Evolutionary conservation across 106 monocot genomes (phyloP), one percentile per base, ranked within the genome.

Genomic region (Iris macrosiphon): DNA sequence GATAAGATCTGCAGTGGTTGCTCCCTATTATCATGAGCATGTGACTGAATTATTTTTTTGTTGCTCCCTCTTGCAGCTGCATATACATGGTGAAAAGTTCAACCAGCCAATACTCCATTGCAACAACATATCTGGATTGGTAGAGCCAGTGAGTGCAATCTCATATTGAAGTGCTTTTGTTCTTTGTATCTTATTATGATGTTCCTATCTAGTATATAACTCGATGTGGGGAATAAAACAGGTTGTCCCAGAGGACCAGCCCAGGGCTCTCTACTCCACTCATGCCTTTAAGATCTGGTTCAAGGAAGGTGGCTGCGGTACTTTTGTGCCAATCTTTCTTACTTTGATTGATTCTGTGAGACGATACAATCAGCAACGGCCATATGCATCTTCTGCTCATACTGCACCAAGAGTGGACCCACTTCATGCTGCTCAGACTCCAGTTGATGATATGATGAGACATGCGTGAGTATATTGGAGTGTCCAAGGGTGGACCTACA

Each of bases 261-360:
- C 77, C 16, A 77, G 90, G 63, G 86, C 90, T 10, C 79, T 96
- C 1, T 96, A 86, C 58, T 90, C 96, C 4, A 96, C 96, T 18
- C 90, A 90, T 60, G 69, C 79, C n/a, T 90, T 96, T 56, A 96
- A 96, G 63, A 90, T 96, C 24, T 61, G 90, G 53, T 90, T 96
- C 77, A 96, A 96, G 72, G 89, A 96, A 43, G 95, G 95, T 16
- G 95, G 95, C 1, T 96, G 95, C 42, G 95, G 89, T 3, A 96
- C 95, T 26, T 96, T 96, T 26, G 66, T 96, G 16, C 89, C 95
- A 8, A 82, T 89, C 16, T 89, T 96, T 71, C 59, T 96, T 4
- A 96, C 89, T 49, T 52, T 96, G 60, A 70, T 96, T 29, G 59
- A 70, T 61, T 86, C 95, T 13, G 95, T 90, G 24, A 71, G 95